Conservation (phyloP, 2,329 filamentous ascomycete genomes). For the Calonectria montana region DNA sequence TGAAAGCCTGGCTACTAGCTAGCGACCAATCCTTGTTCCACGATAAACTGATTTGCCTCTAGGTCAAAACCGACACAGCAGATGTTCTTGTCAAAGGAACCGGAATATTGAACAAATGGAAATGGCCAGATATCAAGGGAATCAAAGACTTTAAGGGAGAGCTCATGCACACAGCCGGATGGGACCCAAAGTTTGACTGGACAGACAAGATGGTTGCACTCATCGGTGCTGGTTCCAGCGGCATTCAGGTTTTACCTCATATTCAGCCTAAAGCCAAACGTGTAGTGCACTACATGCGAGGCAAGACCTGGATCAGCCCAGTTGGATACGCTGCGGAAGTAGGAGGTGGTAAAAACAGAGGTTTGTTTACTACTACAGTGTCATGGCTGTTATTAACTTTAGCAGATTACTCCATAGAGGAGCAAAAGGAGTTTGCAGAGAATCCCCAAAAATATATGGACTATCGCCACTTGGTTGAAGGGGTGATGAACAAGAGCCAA, state of each 20-base stretch:
- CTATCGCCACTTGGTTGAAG: constrained; percentile 14
- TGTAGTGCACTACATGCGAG: constrained; percentile 14
- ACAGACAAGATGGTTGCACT: not conserved
- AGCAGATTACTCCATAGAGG: not conserved
- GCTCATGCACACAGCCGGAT: constrained; percentile 21
- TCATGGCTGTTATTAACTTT: not conserved
- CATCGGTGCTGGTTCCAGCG: not conserved
- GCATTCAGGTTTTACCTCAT: constrained; percentile 9
- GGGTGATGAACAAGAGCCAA: constrained; percentile 20
- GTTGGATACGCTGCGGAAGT: constrained; percentile 9
- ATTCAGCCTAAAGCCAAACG: constrained; percentile 2
- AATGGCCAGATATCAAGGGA: constrained; percentile 21
- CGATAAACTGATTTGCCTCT: no score
- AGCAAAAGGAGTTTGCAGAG: not conserved
- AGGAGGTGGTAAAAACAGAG: not conserved
- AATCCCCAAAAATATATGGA: constrained; percentile 4
- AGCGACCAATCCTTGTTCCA: no score
- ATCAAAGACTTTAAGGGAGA: constrained; percentile 11
- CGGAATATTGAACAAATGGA: constrained; percentile 16
- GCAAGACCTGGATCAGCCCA: constrained; percentile 21
- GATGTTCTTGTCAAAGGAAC: constrained; percentile 19
- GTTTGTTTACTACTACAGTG: not conserved
- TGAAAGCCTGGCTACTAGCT: no score
- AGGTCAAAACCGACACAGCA: not conserved
- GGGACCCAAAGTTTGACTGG: constrained; percentile 3